Conservation (phyloP, 1,139 yeast genomes). For the Pichia sp. region DNA sequence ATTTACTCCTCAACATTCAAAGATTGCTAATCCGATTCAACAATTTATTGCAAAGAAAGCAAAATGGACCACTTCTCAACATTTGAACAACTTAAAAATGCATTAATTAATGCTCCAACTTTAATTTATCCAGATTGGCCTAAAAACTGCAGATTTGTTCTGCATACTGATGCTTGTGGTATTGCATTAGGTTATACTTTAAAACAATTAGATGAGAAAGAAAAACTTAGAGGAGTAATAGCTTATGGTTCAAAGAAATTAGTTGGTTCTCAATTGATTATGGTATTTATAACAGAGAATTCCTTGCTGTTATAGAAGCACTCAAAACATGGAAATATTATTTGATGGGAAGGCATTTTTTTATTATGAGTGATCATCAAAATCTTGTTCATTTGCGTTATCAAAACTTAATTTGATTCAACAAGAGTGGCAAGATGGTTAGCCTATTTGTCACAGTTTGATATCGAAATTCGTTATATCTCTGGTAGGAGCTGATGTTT, state of each 20-base stretch:
- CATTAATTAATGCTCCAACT: background rate
- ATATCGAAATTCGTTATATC: no score
- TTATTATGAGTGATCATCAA: background rate
- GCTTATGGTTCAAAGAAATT: slow-evolving; percentile 3
- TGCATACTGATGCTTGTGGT: slow-evolving; percentile 6
- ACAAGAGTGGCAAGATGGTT: background rate
- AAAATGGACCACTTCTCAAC: slow-evolving; percentile 1
- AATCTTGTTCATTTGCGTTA: background rate
- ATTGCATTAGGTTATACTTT: slow-evolving; percentile 2
- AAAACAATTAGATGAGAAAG: slow-evolving; percentile 3
- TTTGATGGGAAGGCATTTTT: background rate
- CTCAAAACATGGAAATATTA: background rate
- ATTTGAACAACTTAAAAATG: slow-evolving; percentile 1
- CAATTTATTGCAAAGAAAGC: slow-evolving; percentile 1
- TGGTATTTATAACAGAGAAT: background rate
- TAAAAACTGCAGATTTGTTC: background rate
- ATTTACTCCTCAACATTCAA: slow-evolving; percentile 5
- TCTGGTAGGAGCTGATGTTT: no score
- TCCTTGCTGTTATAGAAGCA: background rate
- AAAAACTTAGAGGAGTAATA: slow-evolving; percentile 2
- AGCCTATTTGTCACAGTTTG: background rate
- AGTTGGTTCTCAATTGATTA: slow-evolving; percentile 1
- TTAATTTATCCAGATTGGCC: background rate
- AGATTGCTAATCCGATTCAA: slow-evolving; percentile 3
- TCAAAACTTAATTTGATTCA: background rate